Percentiles rank a stretch among this genome's conserved stretches.
These are phyloP conservation scores for Crithidia fasciculata DNA, from an alignment of 208 protist genomes.

Conservation along the genomic window DNA sequence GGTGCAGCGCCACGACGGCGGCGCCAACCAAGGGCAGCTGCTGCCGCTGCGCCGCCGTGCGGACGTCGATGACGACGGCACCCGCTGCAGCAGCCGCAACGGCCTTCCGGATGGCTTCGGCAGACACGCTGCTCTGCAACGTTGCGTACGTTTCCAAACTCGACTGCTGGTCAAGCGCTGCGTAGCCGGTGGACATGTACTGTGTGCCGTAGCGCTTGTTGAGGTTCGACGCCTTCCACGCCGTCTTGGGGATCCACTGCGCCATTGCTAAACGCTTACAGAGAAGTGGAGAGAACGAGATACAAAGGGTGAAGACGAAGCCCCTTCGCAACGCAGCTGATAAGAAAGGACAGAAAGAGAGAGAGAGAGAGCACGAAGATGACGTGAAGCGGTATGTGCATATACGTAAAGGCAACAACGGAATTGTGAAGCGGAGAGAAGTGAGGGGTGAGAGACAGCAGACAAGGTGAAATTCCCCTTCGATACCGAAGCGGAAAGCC, in stretches of 20 bases:
- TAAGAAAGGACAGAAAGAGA: too few species aligned
- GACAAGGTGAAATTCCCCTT: not conserved
- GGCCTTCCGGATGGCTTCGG: slow-evolving; percentile 6
- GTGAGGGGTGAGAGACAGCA: not conserved
- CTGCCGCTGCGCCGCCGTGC: slow-evolving; percentile 46
- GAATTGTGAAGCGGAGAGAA: not conserved
- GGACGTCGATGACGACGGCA: slow-evolving; percentile 73
- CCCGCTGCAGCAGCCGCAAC: slow-evolving; percentile 12
- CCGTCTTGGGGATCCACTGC: slow-evolving; percentile 90
- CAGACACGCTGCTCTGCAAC: slow-evolving; percentile 6
- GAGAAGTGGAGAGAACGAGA: not conserved
- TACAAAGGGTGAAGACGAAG: not conserved
- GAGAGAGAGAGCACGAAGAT: too few species aligned
- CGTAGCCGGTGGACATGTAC: slow-evolving; percentile 55
- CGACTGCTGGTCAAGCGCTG: slow-evolving; percentile 20
- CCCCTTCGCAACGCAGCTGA: too few species aligned
- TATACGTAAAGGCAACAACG: too few species aligned
- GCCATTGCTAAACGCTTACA: slow-evolving; percentile 47
- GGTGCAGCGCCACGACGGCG: slow-evolving; percentile 63
- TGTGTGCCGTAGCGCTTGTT: slow-evolving; percentile 85
- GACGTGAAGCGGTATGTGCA: not conserved
- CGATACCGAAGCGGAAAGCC: not conserved
- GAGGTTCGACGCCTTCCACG: slow-evolving; percentile 86
- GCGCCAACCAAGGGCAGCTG: slow-evolving; percentile 25
- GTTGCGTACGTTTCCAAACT: slow-evolving; percentile 45